These are phyloP conservation scores for Solanum sejunctum DNA, from an alignment of 257 asterid genomes.

Conservation along the genomic window DNA sequence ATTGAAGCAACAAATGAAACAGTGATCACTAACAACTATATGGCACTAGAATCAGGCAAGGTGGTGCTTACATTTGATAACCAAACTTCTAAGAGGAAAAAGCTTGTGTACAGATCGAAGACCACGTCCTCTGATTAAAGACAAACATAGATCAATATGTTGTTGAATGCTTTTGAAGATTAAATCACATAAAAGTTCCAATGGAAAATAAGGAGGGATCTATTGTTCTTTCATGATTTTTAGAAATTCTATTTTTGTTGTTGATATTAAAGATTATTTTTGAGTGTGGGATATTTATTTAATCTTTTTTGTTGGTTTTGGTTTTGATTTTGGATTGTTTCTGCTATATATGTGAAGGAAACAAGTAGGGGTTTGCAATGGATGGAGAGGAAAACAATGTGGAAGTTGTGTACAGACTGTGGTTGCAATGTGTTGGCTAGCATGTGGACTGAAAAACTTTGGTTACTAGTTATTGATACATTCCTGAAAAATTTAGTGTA, in stretches of 20 bases:
- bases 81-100: slow-evolving; percentile 59
- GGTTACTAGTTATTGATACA: no score
- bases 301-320: slow-evolving; percentile 6
- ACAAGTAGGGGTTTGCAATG: background rate
- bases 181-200: background rate
- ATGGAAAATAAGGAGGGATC: background rate
- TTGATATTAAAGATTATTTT: slow-evolving; percentile 6
- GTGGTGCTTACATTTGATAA: slow-evolving; percentile 47
- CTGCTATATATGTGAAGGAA: slow-evolving; percentile 9
- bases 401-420: background rate
- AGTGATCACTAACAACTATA: slow-evolving; percentile 33
- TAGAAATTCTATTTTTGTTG: background rate
- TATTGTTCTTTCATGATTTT: slow-evolving; percentile 10
- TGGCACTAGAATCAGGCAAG: slow-evolving; percentile 35
- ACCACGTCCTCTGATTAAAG: slow-evolving; percentile 10
- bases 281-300: slow-evolving; percentile 13
- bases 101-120: slow-evolving; percentile 48
- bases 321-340: background rate
- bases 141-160: background rate
- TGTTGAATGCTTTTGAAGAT: background rate
- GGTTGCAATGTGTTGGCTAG: background rate
- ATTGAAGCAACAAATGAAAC: slow-evolving; percentile 37
- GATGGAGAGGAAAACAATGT: background rate
- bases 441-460: slow-evolving; percentile 1
- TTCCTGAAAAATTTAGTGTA: no score